Evolutionary conservation across 768 basidiomycete species (phyloP), one percentile per base, ranked within the genome.

Genomic region (Megacollybia marginata): DNA sequence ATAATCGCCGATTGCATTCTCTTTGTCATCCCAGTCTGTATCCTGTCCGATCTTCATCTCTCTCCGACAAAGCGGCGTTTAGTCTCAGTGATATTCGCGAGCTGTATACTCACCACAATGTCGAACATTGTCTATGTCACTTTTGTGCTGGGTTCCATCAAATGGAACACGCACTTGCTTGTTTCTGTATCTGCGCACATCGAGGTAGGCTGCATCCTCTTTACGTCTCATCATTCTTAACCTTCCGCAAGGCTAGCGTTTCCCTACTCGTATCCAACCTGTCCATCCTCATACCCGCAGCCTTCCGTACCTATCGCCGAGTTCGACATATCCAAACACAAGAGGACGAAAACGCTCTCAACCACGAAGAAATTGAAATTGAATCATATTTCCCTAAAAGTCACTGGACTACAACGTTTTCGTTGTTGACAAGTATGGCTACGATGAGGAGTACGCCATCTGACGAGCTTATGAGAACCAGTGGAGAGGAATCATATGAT

Each of bases 11-110:
- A 67, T 54, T 46, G 53, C 10, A 54, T 52, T 20, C 57, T 65
- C 1, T 54, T 64, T 31, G 38, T 46, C 13, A 55, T 58, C n/a
- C 64, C 64, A 13, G 49, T 62, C 2, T 48, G 54, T 18, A 53
- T 65, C 47, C 52, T 67, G 10, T 58, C 62, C 59, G 51, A 42
- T 15, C 48, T 63, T 45, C 57, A 49, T 16, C 48, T 65, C 2
- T 58, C 62, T 0, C 36, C 47, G 31, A 35, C 16, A 16, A 55
- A 64, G 36, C 55, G 58, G 11, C 42, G 49, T 19, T 38, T 67
- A 32, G 56, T 67, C 19, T 48, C 61, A 2, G 28, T 52, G 19
- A 51, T 61, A n/a, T 65, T 65, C 44, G 58, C 63, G 7, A 48
- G 57, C 16, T 62, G 60, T 33, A 33, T 59, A 9, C 33, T 62